phyloP scores from a whole-genome alignment of 2,329 filamentous ascomycete genomes.

The Aspergillus alliaceus region DNA sequence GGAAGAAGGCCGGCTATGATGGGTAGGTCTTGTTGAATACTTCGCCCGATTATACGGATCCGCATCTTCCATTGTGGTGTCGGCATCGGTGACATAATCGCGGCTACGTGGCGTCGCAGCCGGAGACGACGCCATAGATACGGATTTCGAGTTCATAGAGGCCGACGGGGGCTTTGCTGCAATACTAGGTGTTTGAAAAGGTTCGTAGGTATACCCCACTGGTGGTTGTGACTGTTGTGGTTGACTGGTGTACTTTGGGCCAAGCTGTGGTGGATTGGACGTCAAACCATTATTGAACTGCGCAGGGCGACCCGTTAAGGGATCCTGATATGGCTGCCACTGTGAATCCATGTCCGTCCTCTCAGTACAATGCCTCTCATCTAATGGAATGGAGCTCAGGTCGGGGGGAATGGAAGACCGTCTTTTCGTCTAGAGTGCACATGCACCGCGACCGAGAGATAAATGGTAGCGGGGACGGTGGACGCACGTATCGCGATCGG shows the following conservation, averaged over 20 bases:
- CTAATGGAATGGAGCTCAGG: slow-evolving; percentile 4
- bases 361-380: slow-evolving; percentile 11
- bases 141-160: slow-evolving; percentile 46
- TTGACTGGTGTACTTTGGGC: slow-evolving; percentile 50
- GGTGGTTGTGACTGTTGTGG: slow-evolving; percentile 52
- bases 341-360: slow-evolving; percentile 53
- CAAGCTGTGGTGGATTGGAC: slow-evolving; percentile 49
- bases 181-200: slow-evolving; percentile 55
- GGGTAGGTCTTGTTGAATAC: slow-evolving; percentile 76
- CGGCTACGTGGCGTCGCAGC: slow-evolving; percentile 60
- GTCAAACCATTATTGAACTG: slow-evolving; percentile 61
- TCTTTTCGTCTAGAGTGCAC: slow-evolving; percentile 26
- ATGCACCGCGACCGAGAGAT: slow-evolving; percentile 31
- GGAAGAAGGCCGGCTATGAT: slow-evolving; percentile 69
- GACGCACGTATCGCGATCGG: slow-evolving; percentile 31
- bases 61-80: slow-evolving; percentile 84
- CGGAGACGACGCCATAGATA: slow-evolving; percentile 60
- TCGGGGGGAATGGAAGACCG: slow-evolving; percentile 16
- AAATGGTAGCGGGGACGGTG: slow-evolving; percentile 27
- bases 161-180: slow-evolving; percentile 34
- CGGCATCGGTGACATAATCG: slow-evolving; percentile 67
- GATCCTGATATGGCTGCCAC: slow-evolving; percentile 69
- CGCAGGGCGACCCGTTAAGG: slow-evolving; percentile 59
- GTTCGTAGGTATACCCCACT: slow-evolving; percentile 66
- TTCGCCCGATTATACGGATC: slow-evolving; percentile 85